Evolutionary conservation across 164 flowering plant species (phyloP).

Genomic region (Nymphaea colorata): DNA sequence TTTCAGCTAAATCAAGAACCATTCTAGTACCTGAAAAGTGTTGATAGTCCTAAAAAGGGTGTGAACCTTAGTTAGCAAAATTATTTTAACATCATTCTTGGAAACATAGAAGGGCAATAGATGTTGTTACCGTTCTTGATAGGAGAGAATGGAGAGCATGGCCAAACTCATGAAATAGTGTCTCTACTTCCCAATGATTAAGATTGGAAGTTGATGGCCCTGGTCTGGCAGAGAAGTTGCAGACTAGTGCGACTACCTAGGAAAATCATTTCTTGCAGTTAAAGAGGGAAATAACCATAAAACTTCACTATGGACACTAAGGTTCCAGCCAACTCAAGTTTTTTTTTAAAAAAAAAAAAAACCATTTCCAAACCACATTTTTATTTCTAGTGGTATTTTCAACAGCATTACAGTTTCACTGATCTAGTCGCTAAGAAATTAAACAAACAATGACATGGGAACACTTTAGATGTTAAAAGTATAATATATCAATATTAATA

Average conservation of each 20-base stretch:
- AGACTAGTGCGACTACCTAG: slow-evolving; percentile 93
- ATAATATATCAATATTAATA: no score
- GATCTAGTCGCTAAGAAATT: not conserved
- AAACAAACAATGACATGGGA: not conserved
- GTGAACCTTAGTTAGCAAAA: not conserved
- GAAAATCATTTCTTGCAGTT: slow-evolving; percentile 1
- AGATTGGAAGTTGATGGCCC: slow-evolving; percentile 48
- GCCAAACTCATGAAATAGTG: slow-evolving; percentile 97
- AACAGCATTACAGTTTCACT: not conserved
- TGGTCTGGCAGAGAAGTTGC: slow-evolving; percentile 62
- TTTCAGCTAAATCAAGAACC: slow-evolving; percentile 89
- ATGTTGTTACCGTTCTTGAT: slow-evolving; percentile 72
- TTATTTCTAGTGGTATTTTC: not conserved
- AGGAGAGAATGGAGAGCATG: slow-evolving; percentile 97
- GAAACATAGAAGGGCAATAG: no score
- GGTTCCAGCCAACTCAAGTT: not conserved
- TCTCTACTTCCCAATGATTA: slow-evolving; percentile 80
- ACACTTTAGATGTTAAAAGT: not conserved
- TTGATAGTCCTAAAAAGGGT: slow-evolving; percentile 62
- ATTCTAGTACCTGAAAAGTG: slow-evolving; percentile 97
- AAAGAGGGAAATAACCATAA: not conserved
- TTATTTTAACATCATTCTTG: no score
- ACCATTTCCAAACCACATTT: not conserved
- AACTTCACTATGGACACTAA: not conserved
- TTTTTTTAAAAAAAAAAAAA: no score